A percentile compares a stretch with the other conserved stretches of the same genome.
phyloP scores from a whole-genome alignment of 2,329 filamentous ascomycete species.

The Sporothrix euskadiensis region DNA sequence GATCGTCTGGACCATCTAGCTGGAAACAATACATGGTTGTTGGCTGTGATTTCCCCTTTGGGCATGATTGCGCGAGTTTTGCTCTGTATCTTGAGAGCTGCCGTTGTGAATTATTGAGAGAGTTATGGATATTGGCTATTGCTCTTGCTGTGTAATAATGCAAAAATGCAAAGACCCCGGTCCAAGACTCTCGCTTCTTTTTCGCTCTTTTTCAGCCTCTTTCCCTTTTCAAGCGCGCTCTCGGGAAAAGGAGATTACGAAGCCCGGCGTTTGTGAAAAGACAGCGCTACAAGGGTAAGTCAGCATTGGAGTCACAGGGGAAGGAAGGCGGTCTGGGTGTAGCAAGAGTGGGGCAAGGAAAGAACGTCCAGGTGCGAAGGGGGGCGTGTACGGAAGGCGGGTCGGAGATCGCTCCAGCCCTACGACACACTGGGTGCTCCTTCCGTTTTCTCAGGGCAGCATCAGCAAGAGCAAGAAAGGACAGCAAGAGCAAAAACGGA shows the following conservation, averaged over 20 bases:
- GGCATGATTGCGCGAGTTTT: constrained; percentile 19
- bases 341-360: constrained; percentile 7
- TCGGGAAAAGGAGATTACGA: constrained; percentile 5
- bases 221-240: neutral
- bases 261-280: constrained; percentile 3
- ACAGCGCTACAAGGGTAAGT: neutral
- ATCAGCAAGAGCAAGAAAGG: neutral
- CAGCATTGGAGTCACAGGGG: constrained; percentile 5
- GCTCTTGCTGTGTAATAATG: neutral
- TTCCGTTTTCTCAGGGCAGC: neutral
- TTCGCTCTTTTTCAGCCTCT: neutral
- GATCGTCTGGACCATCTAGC: neutral
- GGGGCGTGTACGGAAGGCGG: constrained; percentile 15
- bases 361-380: neutral
- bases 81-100: neutral
- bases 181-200: neutral
- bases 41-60: constrained; percentile 3
- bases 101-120: neutral
- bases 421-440: neutral
- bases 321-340: constrained; percentile 9
- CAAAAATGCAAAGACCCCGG: neutral
- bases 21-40: neutral
- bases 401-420: constrained; percentile 19
- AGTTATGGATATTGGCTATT: neutral
- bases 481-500: neutral